Evolutionary conservation across 2,329 filamentous ascomycete species (phyloP).

Genomic region (Cladorrhinum sp.): DNA sequence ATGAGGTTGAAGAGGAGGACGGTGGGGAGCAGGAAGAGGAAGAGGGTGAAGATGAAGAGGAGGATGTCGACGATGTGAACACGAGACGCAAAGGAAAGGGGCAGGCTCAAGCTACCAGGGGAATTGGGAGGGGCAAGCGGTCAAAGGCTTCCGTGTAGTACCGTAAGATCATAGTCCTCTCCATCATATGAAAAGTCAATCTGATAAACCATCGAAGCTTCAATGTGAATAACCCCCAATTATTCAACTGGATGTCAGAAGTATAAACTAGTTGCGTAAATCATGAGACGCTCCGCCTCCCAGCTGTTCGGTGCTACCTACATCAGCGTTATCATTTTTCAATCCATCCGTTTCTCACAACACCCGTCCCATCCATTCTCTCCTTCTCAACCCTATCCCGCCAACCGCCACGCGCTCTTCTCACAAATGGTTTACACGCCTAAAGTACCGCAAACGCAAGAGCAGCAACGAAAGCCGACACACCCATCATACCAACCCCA

Average conservation of each 20-base stretch:
- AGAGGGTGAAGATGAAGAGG: constrained; percentile 9
- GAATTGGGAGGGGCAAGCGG: constrained; percentile 28
- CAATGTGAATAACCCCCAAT: no score
- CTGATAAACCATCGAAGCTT: no score
- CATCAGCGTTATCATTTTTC: neutral
- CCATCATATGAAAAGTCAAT: no score
- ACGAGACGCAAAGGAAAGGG: constrained; percentile 10
- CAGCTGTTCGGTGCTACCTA: no score
- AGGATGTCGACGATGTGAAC: constrained; percentile 14
- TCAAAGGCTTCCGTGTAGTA: constrained; percentile 25
- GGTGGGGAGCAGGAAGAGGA: constrained; percentile 9
- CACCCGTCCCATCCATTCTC: neutral
- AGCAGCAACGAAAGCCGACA: neutral
- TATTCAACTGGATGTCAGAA: no score
- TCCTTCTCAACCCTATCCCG: neutral
- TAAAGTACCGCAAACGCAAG: neutral
- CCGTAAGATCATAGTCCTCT: neutral
- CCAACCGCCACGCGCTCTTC: neutral
- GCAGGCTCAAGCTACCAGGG: constrained; percentile 18
- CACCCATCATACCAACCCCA: neutral
- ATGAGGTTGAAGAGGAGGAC: constrained; percentile 17
- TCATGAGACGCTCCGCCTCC: no score
- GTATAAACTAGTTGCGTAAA: no score
- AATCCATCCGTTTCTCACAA: constrained; percentile 2
- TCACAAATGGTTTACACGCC: neutral